Evolutionary conservation across 768 basidiomycete genomes (phyloP), one percentile per base, ranked within the genome.

Genomic region (Hemileccinum rubropunctum): DNA sequence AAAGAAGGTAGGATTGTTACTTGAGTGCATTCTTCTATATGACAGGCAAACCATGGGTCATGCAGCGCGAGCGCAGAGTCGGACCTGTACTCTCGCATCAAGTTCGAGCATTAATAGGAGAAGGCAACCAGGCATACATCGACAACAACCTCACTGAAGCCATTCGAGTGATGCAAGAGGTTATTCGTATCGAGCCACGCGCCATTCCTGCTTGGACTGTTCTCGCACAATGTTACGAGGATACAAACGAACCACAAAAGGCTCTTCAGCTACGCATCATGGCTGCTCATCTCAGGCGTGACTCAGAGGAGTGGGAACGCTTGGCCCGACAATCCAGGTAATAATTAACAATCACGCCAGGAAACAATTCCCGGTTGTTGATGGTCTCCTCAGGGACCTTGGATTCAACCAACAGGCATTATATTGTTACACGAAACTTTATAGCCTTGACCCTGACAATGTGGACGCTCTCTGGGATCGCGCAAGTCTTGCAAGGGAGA

Each of bases 181-280:
- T 97, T 56, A 92, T 99, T 47, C 82, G 91, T 9, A 91, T 94
- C 48, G 95, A 99, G 64, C 92, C 95, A 2, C 81, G 88, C 15
- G 88, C 92, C 2, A 74, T 78, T 0, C 71, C 81, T 2, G 89
- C 93, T 1, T 99, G 95, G 95, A 81, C 83, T 8, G 90, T 93
- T 0, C 79, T 98, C 6, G 91, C 89, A 3, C 81, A 86, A 55
- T 91, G 90, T 59, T 87, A 92, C 62, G 79, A 83, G 30, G 90
- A 93, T 58, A 69, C 81, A 64, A 74, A 78, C 6, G 81, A 95
- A 50, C 64, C 66, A 2, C 76, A 86, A 45, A 88, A 86, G 53
- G 87, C 85, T 0, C 71, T 95, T 12, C 89, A 93, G 63, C 76
- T 93, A 45, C 77, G 87, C 41, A 88, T 98, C 37, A 89, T 97